Base-by-base conservation (phyloP, 768 basidiomycete species). In the Collybia mongolica region DNA sequence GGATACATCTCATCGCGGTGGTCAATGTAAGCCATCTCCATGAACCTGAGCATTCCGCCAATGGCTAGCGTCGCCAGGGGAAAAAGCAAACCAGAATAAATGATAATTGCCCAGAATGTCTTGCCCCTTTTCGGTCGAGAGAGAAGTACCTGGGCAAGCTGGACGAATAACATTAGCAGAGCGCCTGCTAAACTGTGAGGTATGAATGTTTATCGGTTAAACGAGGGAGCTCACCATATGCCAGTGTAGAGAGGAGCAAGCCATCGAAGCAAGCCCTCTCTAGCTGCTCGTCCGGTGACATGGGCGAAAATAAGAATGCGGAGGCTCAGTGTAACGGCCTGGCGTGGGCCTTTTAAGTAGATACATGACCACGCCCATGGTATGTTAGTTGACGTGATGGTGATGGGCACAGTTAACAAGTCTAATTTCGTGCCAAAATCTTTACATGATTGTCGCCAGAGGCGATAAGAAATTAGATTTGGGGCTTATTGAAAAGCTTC, bases 41-140 rank as follows among this genome's bases (percentile, higher is more conserved):
- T 49, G 12, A 54, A 61, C 28, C 52, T 59, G 24, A 61, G 28
- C 39, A 51, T 46, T 8, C 60, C 60, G 0, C 49, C 57, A 9
- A 61, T 57, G 8, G 60, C 54, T 11, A 61, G 32, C 7, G 60
- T 47, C 8, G 57, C 57, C 1, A 59, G 44, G 22, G 53, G 55
- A 35, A 55, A 56, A 11, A 61, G 53, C 14, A 59, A 11, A 11
- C 47, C 54, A 3, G 60, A 61, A 39, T 59, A 61, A 4, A 22
- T 40, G 23, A 59, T 55, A 14, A 61, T 59, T 5, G 55, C 49
- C 52, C 55, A 58, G 24, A 59, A 61, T 47, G 51, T 54, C 32
- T 38, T 54, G 20, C 57, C 57, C 35, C 57, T 48, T 42, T 59
- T 54, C n/a, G 60, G 60, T 37, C 60, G 51, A 14, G 57, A 61